Conservation (phyloP, 2,329 filamentous ascomycete species). For the Cephalotrichum gorgonifer region DNA sequence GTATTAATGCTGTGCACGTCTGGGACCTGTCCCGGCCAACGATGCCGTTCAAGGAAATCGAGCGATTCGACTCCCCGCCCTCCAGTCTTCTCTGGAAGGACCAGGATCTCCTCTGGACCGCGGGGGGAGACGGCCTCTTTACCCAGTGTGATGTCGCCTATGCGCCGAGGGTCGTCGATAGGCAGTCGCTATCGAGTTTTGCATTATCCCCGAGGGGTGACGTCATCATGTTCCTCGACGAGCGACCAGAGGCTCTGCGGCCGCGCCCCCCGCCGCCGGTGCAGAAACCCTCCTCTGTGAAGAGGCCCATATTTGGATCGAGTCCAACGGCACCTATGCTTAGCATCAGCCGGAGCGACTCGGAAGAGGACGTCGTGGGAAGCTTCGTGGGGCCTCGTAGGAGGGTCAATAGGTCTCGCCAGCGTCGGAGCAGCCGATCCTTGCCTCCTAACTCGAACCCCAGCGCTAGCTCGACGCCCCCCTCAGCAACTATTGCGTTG, state of each 20-base stretch:
- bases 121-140: conserved; percentile 50
- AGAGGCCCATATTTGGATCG: conserved; percentile 33
- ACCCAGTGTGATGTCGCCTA: conserved; percentile 56
- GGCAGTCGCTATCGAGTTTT: conserved; percentile 49
- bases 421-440: conserved; percentile 31
- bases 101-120: conserved; percentile 57
- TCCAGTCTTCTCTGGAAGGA: conserved; percentile 52
- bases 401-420: conserved; percentile 18
- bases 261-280: conserved; percentile 27
- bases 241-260: conserved; percentile 28
- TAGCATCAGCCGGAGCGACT: conserved; percentile 51
- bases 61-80: conserved; percentile 48
- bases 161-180: conserved; percentile 52
- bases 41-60: conserved; percentile 57
- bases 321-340: conserved; percentile 38
- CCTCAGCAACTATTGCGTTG: conserved; percentile 22
- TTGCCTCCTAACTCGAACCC: background rate
- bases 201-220: conserved; percentile 51
- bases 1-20: conserved; percentile 49
- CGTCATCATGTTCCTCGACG: conserved; percentile 51
- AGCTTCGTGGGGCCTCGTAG: conserved; percentile 44
- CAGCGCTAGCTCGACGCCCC: conserved; percentile 43
- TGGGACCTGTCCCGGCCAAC: conserved; percentile 61
- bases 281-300: conserved; percentile 20
- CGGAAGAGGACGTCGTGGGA: conserved; percentile 52